Evolutionary conservation across 73 alveolate genomes (phyloP), one percentile per base, ranked within the genome.

Genomic region (Paramecium octaurelia): DNA sequence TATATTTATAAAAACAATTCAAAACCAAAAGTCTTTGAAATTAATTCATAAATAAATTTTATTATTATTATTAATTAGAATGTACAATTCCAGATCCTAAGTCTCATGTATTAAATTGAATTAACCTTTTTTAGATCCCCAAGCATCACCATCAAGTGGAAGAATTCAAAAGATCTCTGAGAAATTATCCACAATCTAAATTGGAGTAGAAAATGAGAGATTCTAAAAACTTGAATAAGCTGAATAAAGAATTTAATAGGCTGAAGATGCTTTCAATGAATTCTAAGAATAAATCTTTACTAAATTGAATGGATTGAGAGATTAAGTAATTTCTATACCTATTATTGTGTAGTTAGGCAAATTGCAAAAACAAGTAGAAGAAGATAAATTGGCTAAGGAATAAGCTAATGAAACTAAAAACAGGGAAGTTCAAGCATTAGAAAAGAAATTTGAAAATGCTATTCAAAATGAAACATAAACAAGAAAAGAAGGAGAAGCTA

Each of bases 131-230:
- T 64, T 23, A 64, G 84, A 64, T 64, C 84, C 84, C 5, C 24
- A 80, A 80, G 91, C 70, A 12, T 44, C 76, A 24, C 91, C 91
- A 20, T 44, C 35, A 21, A 80, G 57, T 21, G 73, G 73, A 24
- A 40, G 91, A 43, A 80, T 80, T 64, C 38, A 34, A 23, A 80
- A 80, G 54, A 80, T 80, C 43, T 42, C 91, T 20, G 91, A 80
- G 34, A 80, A 80, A 35, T 80, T 80, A 48, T 80, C 91, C 2
- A 80, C 91, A 21, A 80, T 80, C n/a, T 44, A 80, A 43, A 80
- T 80, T 80, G 91, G 91, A 20, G 57, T 80, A 24, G 91, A 80
- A 64, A 80, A 80, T 80, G 91, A 80, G 77, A 80, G 91, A 80
- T 80, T 31, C 27, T 31, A 80, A 80, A 80, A 80, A 35, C 57